These are phyloP conservation scores for Phlebiopsis gigantea DNA, from an alignment of 768 basidiomycete genomes.

Conservation along the genomic window DNA sequence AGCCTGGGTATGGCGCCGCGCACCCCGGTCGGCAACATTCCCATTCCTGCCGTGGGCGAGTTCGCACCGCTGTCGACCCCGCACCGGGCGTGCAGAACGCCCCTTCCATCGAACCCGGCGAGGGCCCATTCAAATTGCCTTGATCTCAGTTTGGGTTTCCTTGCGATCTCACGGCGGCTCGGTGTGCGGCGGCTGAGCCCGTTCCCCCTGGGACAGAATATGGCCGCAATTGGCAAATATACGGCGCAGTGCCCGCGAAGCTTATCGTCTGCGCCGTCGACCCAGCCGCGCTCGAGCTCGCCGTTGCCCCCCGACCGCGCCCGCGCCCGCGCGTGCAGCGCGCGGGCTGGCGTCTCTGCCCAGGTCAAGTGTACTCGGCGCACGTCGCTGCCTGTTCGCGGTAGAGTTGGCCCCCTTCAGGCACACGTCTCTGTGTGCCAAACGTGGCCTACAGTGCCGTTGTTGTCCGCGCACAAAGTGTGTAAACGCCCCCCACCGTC, in stretches of 20 bases:
- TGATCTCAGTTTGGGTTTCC: neutral
- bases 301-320: neutral
- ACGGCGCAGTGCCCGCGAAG: neutral
- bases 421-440: neutral
- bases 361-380: neutral
- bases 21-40: neutral
- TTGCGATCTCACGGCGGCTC: neutral
- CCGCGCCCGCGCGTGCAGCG: neutral
- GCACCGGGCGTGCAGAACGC: neutral
- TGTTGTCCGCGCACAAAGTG: neutral
- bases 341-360: no score
- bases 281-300: neutral
- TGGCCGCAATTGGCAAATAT: neutral
- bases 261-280: constrained; percentile 1
- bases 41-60: neutral
- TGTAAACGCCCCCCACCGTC: neutral
- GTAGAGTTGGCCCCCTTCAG: neutral
- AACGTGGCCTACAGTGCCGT: neutral
- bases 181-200: neutral
- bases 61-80: no score
- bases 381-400: no score
- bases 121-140: neutral
- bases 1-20: no score
- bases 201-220: neutral
- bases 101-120: neutral